Conservation (phyloP, 257 asterid genomes). For the Coffea eugenioides region DNA sequence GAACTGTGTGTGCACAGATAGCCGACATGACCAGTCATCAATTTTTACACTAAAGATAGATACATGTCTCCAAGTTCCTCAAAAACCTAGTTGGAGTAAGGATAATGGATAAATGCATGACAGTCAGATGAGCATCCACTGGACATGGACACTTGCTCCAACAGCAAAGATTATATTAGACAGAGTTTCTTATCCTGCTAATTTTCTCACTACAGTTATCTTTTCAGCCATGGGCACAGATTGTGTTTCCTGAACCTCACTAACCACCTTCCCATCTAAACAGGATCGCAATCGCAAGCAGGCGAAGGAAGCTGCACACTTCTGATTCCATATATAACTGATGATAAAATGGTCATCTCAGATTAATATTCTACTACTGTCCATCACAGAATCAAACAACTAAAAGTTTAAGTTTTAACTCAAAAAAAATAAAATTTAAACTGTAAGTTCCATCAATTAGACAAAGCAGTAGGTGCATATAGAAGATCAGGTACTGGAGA, state of each 20-base stretch:
- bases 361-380: background rate
- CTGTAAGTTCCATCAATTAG: background rate
- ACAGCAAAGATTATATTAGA: background rate
- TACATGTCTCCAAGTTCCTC: background rate
- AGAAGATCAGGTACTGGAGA: constrained; percentile 8
- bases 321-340: background rate
- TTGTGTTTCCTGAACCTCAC: background rate
- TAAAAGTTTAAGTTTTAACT: background rate
- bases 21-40: background rate
- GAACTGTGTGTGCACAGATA: background rate
- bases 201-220: background rate
- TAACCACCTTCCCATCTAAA: background rate
- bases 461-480: background rate
- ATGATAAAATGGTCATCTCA: constrained; percentile 7
- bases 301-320: background rate
- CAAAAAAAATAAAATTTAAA: background rate
- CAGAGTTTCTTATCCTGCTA: background rate
- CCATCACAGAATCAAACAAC: background rate
- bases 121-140: background rate
- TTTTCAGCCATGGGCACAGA: background rate
- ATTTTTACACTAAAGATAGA: background rate
- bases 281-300: background rate
- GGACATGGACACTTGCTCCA: background rate
- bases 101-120: background rate
- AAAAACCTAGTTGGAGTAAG: background rate